Evolutionary conservation across 148 eudicot genomes (phyloP).

Genomic region (Nyssa sinensis): DNA sequence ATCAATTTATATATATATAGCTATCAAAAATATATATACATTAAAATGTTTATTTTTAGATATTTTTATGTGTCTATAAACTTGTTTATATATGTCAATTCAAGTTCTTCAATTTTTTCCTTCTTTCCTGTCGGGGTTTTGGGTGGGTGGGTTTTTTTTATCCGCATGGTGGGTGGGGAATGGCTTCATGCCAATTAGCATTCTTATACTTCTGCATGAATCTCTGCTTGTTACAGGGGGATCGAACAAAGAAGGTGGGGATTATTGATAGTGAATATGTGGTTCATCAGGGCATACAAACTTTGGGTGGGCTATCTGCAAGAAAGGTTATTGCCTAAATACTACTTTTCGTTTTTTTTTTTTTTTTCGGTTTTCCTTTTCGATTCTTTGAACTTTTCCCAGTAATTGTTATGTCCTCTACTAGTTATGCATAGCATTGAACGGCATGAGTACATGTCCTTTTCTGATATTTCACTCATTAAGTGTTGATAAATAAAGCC

Average conservation of each 20-base stretch:
- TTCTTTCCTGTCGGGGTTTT: too few species aligned
- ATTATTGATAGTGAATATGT: slow-evolving; percentile 85
- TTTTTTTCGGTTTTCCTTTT: background rate
- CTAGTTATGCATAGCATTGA: background rate
- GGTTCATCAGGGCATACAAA: slow-evolving; percentile 92
- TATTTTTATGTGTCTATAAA: background rate
- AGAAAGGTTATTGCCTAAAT: slow-evolving; percentile 42
- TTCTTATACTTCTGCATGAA: background rate
- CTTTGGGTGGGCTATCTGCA: slow-evolving; percentile 74
- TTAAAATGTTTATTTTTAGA: background rate
- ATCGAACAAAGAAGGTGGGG: slow-evolving; percentile 73
- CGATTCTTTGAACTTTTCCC: background rate
- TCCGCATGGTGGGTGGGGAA: too few species aligned
- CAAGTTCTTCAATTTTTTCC: too few species aligned
- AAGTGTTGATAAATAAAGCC: too few species aligned
- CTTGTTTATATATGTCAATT: background rate
- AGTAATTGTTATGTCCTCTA: background rate
- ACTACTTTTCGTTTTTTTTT: too few species aligned
- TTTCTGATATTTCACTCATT: background rate
- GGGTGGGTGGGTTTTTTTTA: too few species aligned
- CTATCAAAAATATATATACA: too few species aligned
- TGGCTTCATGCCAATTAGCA: too few species aligned
- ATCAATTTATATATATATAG: too few species aligned
- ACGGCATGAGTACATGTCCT: background rate
- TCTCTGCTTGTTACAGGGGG: slow-evolving; percentile 50